Evolutionary conservation across 129 eudicot genomes (phyloP), one percentile per base, ranked within the genome.

Genomic region (Deinandra increscens): DNA sequence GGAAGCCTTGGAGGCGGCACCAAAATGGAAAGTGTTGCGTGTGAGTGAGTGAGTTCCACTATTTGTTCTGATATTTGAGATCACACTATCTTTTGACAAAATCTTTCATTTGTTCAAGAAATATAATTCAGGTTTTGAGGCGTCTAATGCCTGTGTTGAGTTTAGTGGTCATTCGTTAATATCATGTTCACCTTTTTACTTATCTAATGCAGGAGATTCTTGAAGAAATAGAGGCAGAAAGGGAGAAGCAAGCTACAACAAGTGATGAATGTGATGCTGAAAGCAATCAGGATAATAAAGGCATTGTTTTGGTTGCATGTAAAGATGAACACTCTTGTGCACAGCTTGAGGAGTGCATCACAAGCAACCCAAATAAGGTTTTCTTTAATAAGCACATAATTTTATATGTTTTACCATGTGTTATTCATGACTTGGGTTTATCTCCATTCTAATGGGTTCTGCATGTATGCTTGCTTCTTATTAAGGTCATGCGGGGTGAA

Each of bases 11-110:
- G 99, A 93, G 78, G 95, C 83, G 82, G 84, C 99, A 65, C 99
- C 99, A 64, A 93, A 93, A 82, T 93, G 99, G 99, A 93, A 93
- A 81, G 92, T 87, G 50, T 93, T 93, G 79, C 97, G 80, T 84
- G 98, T 93, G 97, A 93, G 97, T 93, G 97, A 84, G 96, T 88
- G 91, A 88, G 81, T 86, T 82, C 48, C 51, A 69, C 62, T 74
- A 75, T 72, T 72, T 73, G 26, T 75, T 66, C 17, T 31, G 14
- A 22, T 55, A 8, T 15, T 18, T 37, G 17, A 60, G 53, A 51
- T 42, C 55, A 39, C 76, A 51, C 3, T 8, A 37, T 64, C 54
- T 63, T 71, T 37, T 15, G 41, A 13, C 10, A 7, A 20, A 26
- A 60, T 17, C 69, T 19, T 49, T 13, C 18, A 59, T 15, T 50